Base-by-base conservation (phyloP, 305 asterid species). In the Stenogyne calaminthoides region DNA sequence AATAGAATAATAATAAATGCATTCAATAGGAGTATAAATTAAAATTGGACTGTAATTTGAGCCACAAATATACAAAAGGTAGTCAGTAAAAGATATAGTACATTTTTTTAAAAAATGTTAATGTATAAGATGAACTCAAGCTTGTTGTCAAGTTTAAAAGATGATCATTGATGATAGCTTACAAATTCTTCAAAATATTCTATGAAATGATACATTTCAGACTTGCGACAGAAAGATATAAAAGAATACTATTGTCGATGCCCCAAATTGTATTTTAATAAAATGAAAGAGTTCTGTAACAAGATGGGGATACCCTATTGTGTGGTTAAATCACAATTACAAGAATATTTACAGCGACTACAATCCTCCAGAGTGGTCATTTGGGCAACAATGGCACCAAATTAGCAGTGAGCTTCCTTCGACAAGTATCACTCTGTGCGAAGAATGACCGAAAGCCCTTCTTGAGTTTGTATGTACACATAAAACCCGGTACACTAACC, bases 391-490 rank as follows among this genome's bases (percentile, higher is more conserved):
- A 46, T 55, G 18, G 34, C 59, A 6, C 64, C 20, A n/a, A 0
- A 29, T 32, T 19, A 2, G 32, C 11, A 9, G 19, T n/a, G 7
- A 68, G 57, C 70, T 57, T 36, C 56, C 47, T 64, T 47, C 73
- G 15, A 32, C 37, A 7, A 46, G 32, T 11, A 27, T 4, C 3
- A 58, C 32, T 58, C n/a, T 54, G 27, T 18, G 42, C 32, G 69
- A 73, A 44, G 65, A 76, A 69, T 67, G 76, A 64, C 73, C 52
- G 3, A 37, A 49, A 10, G 64, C 10, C 36, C 64, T 47, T 60
- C 69, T 40, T 34, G 76, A 56, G 52, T 46, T 59, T 56, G 64
- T 66, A 80, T 72, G 67, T 62, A 77, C 84, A 77, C 84, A 80
- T 44, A 29, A 46, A 67, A 67, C 71, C 58, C 37, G 27, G 49